Evolutionary conservation across 139 green algal species (phyloP).

Genomic region (Tetraselmis striata): DNA sequence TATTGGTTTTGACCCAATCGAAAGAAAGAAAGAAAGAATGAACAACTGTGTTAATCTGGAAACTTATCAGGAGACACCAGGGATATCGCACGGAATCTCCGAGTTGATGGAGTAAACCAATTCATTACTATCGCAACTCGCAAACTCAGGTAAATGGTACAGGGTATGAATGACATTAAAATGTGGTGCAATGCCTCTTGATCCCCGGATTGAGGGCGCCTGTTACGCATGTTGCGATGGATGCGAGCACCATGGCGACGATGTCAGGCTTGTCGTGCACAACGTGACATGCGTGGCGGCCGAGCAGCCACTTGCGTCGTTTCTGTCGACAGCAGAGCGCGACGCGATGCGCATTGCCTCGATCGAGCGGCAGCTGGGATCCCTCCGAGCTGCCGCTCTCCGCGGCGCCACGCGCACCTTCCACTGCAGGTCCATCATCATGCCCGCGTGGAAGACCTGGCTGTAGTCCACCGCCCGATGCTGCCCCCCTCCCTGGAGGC

Average conservation of each 20-base stretch:
- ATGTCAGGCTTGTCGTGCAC: background rate
- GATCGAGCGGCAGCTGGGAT: background rate
- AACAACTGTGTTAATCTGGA: background rate
- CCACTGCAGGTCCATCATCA: background rate
- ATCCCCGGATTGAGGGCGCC: too few relatives aligned
- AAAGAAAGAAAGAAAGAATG: background rate
- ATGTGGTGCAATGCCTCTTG: too few relatives aligned
- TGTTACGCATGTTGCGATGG: too few relatives aligned
- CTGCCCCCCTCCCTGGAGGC: background rate
- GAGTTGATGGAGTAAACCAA: background rate
- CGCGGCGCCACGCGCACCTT: background rate
- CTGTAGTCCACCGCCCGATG: background rate
- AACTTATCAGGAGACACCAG: background rate
- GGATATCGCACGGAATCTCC: background rate
- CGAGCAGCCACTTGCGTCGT: too few relatives aligned
- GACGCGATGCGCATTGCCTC: background rate
- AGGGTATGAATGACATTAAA: too few relatives aligned
- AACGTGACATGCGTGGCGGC: background rate
- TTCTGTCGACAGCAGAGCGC: background rate
- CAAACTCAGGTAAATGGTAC: too few relatives aligned
- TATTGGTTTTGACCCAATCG: too few relatives aligned
- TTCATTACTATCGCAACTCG: background rate
- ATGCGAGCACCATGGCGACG: too few relatives aligned
- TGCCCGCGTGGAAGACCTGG: background rate
- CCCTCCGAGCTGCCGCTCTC: too few relatives aligned